Conservation (phyloP, 2,329 filamentous ascomycete genomes). For the Daldinia sp. region DNA sequence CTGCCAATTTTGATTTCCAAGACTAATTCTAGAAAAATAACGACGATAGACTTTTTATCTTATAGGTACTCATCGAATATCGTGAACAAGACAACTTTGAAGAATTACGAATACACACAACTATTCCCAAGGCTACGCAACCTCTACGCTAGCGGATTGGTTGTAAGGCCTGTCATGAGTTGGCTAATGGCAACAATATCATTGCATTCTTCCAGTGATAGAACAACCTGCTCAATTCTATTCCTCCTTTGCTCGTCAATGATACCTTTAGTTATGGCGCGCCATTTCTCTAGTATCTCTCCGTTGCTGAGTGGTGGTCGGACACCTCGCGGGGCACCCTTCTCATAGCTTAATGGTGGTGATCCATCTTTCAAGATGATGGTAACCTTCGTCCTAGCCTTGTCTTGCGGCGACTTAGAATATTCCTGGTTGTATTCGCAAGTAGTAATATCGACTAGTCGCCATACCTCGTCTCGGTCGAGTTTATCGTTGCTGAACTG, state of each 20-base stretch:
- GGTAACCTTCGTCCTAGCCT: neutral
- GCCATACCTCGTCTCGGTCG: constrained; percentile 54
- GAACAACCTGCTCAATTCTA: neutral
- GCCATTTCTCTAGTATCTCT: constrained; percentile 54
- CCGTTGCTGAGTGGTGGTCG: constrained; percentile 53
- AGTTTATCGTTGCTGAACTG: constrained; percentile 52
- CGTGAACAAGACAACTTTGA: neutral
- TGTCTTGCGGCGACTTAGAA: neutral
- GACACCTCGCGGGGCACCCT: constrained; percentile 49
- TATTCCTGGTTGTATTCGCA: constrained; percentile 15
- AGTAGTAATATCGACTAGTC: constrained; percentile 50
- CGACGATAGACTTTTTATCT: neutral
- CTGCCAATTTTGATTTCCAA: constrained; percentile 1
- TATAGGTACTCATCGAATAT: neutral
- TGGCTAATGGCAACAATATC: neutral
- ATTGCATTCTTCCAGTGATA: neutral
- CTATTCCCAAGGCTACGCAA: neutral
- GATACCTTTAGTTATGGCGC: constrained; percentile 1
- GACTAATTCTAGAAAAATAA: neutral
- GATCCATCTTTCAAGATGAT: neutral
- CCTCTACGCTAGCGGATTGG: neutral
- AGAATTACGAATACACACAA: neutral
- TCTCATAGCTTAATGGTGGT: neutral
- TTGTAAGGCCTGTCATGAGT: neutral
- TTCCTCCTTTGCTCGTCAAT: neutral